Base-by-base conservation (phyloP, 2,329 filamentous ascomycete species). In the Aspergillus unguis region DNA sequence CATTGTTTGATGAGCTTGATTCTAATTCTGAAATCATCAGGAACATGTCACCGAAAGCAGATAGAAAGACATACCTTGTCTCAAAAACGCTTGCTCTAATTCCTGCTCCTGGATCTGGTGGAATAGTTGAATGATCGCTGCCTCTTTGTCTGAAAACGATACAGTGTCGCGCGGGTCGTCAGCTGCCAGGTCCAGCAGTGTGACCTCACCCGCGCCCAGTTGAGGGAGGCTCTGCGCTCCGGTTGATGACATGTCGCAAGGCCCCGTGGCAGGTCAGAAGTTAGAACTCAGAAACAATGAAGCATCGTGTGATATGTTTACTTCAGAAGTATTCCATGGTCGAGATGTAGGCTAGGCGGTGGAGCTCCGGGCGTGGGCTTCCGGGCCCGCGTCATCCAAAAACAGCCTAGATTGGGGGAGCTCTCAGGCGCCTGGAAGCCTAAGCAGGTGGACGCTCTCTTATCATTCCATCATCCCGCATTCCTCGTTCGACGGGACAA, bases 41-140 rank as follows among this genome's bases (percentile, higher is more conserved):
- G 40, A 31, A 41, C 17, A 26, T 27, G 32, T 9, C 45, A 40
- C 48, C 17, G 8, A 5, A 8, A 31, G 17, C 17, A 17, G 8
- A 6, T 36, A n/a, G 35, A 31, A 23, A n/a, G 36, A 44, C 59
- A 43, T 60, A 74, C 72, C 66, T 67, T 74, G 69, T 60, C 77
- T 71, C 9, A 91, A 71, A 36, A 94, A 77, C 35, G 85, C 85
- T 50, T 85, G 82, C 72, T 94, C 86, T 25, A 92, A 74, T 62
- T 85, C 82, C 41, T 92, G 77, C 66, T 88, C 84, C 63, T 86
- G 83, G 27, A 90, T 75, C 59, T 81, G 80, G 67, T 91, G 85
- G 70, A 90, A 88, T 44, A 92, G 79, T 37, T 83, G 79, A 33
- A 94, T 75, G 28, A 87, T 79, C 58, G 79, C 78, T 62, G 79